A percentile compares a stretch with the other conserved stretches of the same genome.
These are phyloP conservation scores for Cucumis melo DNA, from an alignment of 306 rosid genomes.

Conservation along the genomic window DNA sequence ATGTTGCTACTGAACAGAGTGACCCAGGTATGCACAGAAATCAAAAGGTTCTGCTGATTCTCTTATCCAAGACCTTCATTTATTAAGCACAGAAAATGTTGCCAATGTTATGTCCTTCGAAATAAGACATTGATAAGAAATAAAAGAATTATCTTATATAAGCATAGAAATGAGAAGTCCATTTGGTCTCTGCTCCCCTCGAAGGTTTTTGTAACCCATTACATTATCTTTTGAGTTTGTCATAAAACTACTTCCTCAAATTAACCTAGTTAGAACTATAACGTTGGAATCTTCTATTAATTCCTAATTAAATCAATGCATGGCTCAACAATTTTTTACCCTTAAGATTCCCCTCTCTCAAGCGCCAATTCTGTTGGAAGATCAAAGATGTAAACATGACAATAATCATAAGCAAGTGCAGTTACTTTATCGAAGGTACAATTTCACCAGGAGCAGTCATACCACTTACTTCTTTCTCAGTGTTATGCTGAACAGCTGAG, in stretches of 20 bases:
- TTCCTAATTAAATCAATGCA: background rate
- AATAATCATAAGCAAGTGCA: background rate
- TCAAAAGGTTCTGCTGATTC: slow-evolving; percentile 13
- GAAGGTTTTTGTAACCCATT: background rate
- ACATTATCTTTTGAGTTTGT: background rate
- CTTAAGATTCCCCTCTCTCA: background rate
- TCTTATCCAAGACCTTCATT: slow-evolving; percentile 38
- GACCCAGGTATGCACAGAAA: slow-evolving; percentile 20
- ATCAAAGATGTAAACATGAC: background rate
- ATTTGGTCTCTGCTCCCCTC: background rate
- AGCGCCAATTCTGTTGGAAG: background rate
- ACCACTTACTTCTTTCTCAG: slow-evolving; percentile 16
- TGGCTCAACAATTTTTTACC: background rate
- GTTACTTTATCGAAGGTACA: slow-evolving; percentile 30
- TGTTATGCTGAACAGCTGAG: slow-evolving; percentile 8
- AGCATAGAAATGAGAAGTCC: background rate
- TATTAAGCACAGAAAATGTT: slow-evolving; percentile 55
- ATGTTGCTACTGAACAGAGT: slow-evolving; percentile 22
- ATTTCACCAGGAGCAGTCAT: slow-evolving; percentile 17
- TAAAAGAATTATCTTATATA: background rate
- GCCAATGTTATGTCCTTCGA: background rate
- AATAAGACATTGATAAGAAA: background rate
- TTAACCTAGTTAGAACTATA: background rate
- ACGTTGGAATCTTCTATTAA: background rate
- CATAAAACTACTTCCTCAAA: background rate